Conservation (phyloP, 2,329 filamentous ascomycete genomes). For the Talaromyces sp. region DNA sequence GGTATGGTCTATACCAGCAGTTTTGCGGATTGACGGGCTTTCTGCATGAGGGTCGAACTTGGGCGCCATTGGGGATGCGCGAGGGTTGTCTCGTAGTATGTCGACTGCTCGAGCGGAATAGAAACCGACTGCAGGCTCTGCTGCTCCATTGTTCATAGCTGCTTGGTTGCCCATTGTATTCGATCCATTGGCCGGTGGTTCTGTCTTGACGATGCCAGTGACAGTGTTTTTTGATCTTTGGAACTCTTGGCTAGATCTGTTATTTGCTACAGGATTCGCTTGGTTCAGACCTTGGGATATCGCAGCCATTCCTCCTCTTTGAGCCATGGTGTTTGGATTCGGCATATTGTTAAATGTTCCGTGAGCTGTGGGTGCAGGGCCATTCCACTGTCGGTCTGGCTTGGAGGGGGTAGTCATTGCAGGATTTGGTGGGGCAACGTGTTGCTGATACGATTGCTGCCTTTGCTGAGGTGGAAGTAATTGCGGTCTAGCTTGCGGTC, state of each 20-base stretch:
- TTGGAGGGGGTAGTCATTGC: slow-evolving; percentile 39
- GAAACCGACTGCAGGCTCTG: slow-evolving; percentile 55
- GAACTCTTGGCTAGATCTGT: slow-evolving; percentile 16
- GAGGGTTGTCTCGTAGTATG: slow-evolving; percentile 51
- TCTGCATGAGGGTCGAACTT: slow-evolving; percentile 71
- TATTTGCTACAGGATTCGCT: slow-evolving; percentile 7
- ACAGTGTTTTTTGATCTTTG: slow-evolving; percentile 8
- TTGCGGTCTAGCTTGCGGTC: slow-evolving; percentile 21
- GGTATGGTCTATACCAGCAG: slow-evolving; percentile 77
- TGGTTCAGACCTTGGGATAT: slow-evolving; percentile 7
- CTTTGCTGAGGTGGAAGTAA: slow-evolving; percentile 22
- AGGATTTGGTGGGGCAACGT: slow-evolving; percentile 23
- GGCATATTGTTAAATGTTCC: slow-evolving; percentile 18
- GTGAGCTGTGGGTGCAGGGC: slow-evolving; percentile 22
- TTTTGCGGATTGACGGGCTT: slow-evolving; percentile 83
- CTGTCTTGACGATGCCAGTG: slow-evolving; percentile 10
- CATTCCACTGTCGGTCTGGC: slow-evolving; percentile 30
- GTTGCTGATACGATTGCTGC: slow-evolving; percentile 22
- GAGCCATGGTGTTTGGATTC: not conserved
- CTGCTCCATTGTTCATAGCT: not conserved
- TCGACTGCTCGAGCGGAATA: slow-evolving; percentile 67
- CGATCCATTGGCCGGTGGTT: slow-evolving; percentile 10
- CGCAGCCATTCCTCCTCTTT: not conserved
- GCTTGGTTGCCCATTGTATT: slow-evolving; percentile 24
- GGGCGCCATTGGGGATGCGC: slow-evolving; percentile 45